Base-by-base conservation (phyloP, 257 asterid species). In the Knoxia roxburghii region DNA sequence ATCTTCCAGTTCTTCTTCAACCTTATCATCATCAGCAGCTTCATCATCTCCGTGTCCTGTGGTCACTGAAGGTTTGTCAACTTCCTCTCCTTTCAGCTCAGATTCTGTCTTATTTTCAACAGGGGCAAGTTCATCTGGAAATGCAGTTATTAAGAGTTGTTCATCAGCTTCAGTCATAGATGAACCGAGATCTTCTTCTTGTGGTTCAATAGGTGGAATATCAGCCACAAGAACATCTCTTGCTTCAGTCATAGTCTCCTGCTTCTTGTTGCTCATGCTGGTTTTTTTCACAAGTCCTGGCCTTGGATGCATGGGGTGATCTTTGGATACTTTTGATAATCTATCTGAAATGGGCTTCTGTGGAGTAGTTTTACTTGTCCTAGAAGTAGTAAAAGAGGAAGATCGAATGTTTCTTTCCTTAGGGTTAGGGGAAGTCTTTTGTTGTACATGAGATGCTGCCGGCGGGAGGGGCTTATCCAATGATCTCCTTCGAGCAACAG, bases 391-490 rank as follows among this genome's bases (percentile, higher is more conserved):
- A 60, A 75, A 80, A 7, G 93, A 79, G 26, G 87, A 76, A 2
- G 86, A 76, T 37, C 78, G 78, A 32, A 72, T 35, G 21, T 73
- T 68, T 64, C 64, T 71, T 39, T 75, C 83, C 68, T 2, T 23
- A 3, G 84, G 76, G 40, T 30, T 80, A 5, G 87, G 81, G 0
- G 91, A 85, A 67, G 69, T 52, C 10, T 89, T 26, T 58, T 65
- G 81, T 24, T 65, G 76, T 0, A 70, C 24, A 10, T 64, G 72
- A 29, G 86, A 77, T 55, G 83, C 75, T 13, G 87, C n/a, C n/a
- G n/a, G n/a, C n/a, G n/a, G 68, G 1, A 85, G 80, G 23, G 89
- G 87, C 70, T 73, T 83, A 74, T 84, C 95, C 26, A 87, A 78
- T 26, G 95, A 85, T 68, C 84, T 81, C 56, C 95, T 68, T 75